A percentile compares a stretch with the other conserved stretches of the same genome.
These are phyloP conservation scores for Liriodendron chinense DNA, from an alignment of 164 flowering plant species.

Conservation along the genomic window DNA sequence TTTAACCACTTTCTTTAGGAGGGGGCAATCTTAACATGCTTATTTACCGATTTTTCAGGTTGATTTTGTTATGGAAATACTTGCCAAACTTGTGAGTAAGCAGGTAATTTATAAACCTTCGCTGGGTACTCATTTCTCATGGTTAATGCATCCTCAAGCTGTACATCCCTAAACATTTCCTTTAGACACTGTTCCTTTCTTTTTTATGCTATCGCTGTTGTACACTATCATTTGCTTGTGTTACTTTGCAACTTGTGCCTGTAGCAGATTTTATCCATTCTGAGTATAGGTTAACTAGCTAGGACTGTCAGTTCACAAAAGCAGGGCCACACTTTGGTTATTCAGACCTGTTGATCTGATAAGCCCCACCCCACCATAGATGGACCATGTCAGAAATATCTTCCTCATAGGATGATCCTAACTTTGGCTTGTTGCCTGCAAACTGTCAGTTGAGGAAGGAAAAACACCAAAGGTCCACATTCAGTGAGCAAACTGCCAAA, in stretches of 20 bases:
- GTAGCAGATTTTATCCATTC: too few species aligned
- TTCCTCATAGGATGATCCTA: too few species aligned
- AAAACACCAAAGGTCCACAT: too few species aligned
- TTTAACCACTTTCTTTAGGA: not conserved
- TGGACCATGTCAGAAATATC: too few species aligned
- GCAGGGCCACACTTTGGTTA: too few species aligned
- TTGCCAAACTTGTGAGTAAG: slow-evolving; percentile 82
- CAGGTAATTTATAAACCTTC: slow-evolving; percentile 49
- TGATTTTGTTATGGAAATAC: slow-evolving; percentile 94
- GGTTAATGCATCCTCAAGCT: not conserved
- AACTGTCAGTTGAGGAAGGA: not conserved
- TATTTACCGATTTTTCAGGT: slow-evolving; percentile 45
- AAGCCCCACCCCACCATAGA: too few species aligned
- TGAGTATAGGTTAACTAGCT: too few species aligned
- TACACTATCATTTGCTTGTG: too few species aligned
- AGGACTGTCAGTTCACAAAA: too few species aligned
- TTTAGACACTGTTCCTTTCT: not conserved
- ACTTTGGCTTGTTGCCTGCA: not conserved
- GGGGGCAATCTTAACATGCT: not conserved
- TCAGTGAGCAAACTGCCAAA: too few species aligned
- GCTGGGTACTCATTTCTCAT: not conserved
- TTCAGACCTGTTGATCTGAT: too few species aligned
- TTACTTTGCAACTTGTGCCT: too few species aligned
- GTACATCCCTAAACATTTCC: not conserved
- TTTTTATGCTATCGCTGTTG: not conserved